These are phyloP conservation scores for Heterobasidion occidentale DNA, from an alignment of 1,284 basidiomycete genomes.

Conservation along the genomic window DNA sequence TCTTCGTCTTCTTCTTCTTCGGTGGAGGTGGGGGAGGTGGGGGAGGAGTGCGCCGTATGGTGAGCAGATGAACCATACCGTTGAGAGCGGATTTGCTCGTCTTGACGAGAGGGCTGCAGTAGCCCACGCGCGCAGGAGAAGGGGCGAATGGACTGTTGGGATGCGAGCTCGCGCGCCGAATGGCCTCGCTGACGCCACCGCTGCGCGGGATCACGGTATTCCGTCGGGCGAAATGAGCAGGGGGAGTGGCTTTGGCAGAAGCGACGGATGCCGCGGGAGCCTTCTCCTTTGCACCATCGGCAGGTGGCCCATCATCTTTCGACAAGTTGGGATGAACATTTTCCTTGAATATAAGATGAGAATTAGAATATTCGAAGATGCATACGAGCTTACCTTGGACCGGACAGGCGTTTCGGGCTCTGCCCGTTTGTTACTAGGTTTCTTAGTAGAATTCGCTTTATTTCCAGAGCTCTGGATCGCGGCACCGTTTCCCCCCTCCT, in stretches of 20 bases:
- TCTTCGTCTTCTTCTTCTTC: constrained; percentile 66
- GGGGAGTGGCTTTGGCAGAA: constrained; percentile 3
- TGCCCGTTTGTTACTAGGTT: not conserved
- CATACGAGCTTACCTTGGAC: constrained; percentile 3
- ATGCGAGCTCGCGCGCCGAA: constrained; percentile 58
- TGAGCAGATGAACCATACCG: constrained; percentile 65
- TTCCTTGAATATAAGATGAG: not conserved
- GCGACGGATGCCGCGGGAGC: not conserved
- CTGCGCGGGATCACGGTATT: not conserved
- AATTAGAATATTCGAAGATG: not conserved
- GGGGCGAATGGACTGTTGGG: constrained; percentile 54
- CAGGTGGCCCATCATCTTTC: not conserved
- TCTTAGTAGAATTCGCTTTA: not conserved
- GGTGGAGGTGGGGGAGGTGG: constrained; percentile 58
- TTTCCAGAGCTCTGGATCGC: not conserved
- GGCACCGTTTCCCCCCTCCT: not conserved
- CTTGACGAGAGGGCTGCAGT: constrained; percentile 58
- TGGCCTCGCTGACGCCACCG: constrained; percentile 15
- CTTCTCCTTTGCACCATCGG: not conserved
- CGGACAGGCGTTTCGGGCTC: not conserved
- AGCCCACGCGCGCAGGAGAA: constrained; percentile 25
- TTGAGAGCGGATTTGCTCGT: constrained; percentile 52
- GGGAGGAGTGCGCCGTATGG: constrained; percentile 61
- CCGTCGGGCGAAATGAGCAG: not conserved
- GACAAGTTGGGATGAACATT: not conserved